These are phyloP conservation scores for Chlorella variabilis DNA, from an alignment of 163 green algal species.

Conservation along the genomic window DNA sequence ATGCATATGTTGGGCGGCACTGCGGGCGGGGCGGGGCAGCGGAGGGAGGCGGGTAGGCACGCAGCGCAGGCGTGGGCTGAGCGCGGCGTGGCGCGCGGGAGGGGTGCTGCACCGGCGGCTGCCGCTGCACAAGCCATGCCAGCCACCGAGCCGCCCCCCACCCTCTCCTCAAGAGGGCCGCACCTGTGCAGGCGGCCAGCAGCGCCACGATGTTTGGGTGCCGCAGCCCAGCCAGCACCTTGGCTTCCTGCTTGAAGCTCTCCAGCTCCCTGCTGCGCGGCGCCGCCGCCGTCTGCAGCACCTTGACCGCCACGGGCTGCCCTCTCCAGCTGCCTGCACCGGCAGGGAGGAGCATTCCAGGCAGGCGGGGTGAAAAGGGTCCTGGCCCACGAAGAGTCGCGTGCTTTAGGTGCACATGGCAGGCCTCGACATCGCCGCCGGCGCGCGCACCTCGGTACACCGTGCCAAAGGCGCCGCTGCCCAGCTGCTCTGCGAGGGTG, in stretches of 20 bases:
- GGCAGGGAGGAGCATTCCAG: not conserved
- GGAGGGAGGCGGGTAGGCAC: not conserved
- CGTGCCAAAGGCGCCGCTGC: constrained; percentile 65
- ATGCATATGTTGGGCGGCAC: constrained; percentile 63
- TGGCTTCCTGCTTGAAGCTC: constrained; percentile 65
- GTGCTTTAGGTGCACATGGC: too few relatives aligned
- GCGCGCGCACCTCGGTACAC: constrained; percentile 52
- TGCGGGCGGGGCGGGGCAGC: not conserved
- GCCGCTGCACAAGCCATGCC: too few relatives aligned
- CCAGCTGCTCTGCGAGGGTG: constrained; percentile 68
- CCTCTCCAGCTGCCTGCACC: constrained; percentile 47
- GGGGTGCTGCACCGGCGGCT: too few relatives aligned
- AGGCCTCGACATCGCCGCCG: too few relatives aligned
- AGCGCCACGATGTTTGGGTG: constrained; percentile 78
- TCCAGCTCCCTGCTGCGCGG: constrained; percentile 41
- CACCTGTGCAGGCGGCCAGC: constrained; percentile 48
- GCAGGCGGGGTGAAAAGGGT: too few relatives aligned
- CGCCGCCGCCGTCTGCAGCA: constrained; percentile 69
- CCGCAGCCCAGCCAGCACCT: constrained; percentile 66
- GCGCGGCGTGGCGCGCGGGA: too few relatives aligned
- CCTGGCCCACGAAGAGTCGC: too few relatives aligned
- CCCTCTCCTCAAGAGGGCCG: not conserved
- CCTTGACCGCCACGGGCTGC: constrained; percentile 70
- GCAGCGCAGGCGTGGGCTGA: too few relatives aligned
- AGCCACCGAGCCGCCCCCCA: too few relatives aligned